phyloP scores from a whole-genome alignment of 805 yeast species.

The Wickerhamomyces bisporus region DNA sequence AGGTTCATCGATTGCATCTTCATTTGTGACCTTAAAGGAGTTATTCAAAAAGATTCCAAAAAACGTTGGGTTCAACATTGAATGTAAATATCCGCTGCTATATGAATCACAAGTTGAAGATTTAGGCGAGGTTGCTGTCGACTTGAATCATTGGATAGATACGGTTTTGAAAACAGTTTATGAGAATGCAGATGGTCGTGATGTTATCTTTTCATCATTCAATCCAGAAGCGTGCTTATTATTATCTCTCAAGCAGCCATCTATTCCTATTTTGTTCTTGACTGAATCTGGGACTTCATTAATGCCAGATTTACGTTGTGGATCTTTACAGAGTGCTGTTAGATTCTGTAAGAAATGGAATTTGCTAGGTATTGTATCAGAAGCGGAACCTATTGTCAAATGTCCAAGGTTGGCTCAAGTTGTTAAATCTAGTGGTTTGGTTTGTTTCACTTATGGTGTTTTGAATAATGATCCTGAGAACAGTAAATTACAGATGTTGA shows the following conservation, averaged over 20 bases:
- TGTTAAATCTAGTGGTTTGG: slow-evolving; percentile 87
- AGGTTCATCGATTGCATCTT: slow-evolving; percentile 85
- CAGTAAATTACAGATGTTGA: slow-evolving; percentile 79
- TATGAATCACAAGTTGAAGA: slow-evolving; percentile 88
- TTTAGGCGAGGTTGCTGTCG: slow-evolving; percentile 79
- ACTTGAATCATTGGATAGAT: slow-evolving; percentile 84
- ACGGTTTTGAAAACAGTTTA: slow-evolving; percentile 76
- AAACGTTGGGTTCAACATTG: slow-evolving; percentile 89
- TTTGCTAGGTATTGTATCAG: slow-evolving; percentile 84
- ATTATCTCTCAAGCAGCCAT: slow-evolving; percentile 86
- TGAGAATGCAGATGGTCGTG: slow-evolving; percentile 74
- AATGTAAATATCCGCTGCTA: slow-evolving; percentile 91
- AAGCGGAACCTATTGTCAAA: slow-evolving; percentile 77
- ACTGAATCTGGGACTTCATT: slow-evolving; percentile 80
- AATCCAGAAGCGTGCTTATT: slow-evolving; percentile 90
- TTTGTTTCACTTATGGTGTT: slow-evolving; percentile 88
- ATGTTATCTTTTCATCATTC: slow-evolving; percentile 85
- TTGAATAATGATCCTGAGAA: slow-evolving; percentile 80
- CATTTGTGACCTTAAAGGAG: slow-evolving; percentile 84
- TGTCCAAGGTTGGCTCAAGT: slow-evolving; percentile 88
- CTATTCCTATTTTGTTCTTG: slow-evolving; percentile 83
- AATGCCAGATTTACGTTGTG: slow-evolving; percentile 91
- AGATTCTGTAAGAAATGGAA: slow-evolving; percentile 91
- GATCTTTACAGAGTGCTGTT: slow-evolving; percentile 84
- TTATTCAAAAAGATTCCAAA: slow-evolving; percentile 76